Base-by-base conservation (phyloP, 106 monocot species). In the Dendrobium nobile region DNA sequence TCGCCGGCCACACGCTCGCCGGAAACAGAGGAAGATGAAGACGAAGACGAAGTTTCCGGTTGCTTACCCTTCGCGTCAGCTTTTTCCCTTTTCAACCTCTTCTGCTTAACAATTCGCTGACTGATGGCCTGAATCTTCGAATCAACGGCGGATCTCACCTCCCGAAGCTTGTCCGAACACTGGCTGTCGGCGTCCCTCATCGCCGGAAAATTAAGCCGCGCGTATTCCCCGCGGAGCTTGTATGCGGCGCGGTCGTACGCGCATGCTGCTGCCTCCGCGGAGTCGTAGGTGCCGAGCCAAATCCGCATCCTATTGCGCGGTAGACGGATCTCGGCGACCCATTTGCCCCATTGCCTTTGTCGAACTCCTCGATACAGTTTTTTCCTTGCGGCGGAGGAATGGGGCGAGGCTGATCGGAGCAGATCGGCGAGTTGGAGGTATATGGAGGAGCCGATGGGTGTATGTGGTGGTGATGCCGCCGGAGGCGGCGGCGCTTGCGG, bases 221-320 rank as follows among this genome's bases (percentile, higher is more conserved):
- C 96, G 85, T 96, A 91, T 86, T 94, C 92, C 13, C 94, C 95
- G 17, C 96, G 91, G 55, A 96, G 88, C 84, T 87, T 96, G 81
- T 88, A 90, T 7, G 93, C 91, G 17, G 93, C 96, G 41, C 91
- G 87, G 79, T 96, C 96, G 83, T 96, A 96, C 40, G 96, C 96
- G 80, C 78, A 85, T n/a, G 95, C 95, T 2, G 95, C 95, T 9
- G 88, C 67, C 80, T 96, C 95, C 1, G 95, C 80, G 17, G 91
- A 90, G 80, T 87, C 90, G 88, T 92, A 96, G 43, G 96, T 96
- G 61, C 96, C 96, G 27, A 96, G 88, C 96, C 96, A 96, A 5
- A 96, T 84, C 17, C 96, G 83, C 80, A 90, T 76, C 77, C 90
- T 78, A 78, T 92, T 93, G 82, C 91, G 91, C 22, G 96, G 96